Conservation (phyloP, 768 basidiomycete species). For the Naganishia onofrii region DNA sequence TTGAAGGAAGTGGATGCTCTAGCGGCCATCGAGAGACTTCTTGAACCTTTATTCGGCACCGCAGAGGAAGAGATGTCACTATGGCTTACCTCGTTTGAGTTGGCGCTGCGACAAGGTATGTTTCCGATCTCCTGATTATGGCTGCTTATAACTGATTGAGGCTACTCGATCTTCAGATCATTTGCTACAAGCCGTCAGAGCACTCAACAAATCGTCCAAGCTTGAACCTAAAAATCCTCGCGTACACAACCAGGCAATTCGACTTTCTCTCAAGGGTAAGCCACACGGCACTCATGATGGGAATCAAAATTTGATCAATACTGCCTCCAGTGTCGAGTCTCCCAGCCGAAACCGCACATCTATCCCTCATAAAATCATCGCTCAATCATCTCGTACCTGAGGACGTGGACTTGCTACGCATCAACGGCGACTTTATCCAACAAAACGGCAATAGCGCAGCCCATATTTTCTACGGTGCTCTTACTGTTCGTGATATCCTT, state of each 20-base stretch:
- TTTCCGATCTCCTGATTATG: not conserved
- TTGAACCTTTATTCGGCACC: constrained; percentile 7
- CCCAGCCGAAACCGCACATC: constrained; percentile 1
- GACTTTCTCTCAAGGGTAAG: constrained; percentile 16
- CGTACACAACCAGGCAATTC: constrained; percentile 24
- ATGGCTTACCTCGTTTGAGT: constrained; percentile 22
- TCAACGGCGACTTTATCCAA: constrained; percentile 31
- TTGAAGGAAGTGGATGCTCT: constrained; percentile 32
- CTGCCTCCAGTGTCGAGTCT: constrained; percentile 12
- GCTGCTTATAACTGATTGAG: not conserved
- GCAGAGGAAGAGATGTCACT: not conserved
- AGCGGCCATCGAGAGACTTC: constrained; percentile 13
- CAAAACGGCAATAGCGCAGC: constrained; percentile 8
- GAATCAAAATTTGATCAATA: not conserved
- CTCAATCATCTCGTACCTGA: constrained; percentile 19
- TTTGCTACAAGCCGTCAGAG: constrained; percentile 13
- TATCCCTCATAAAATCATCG: constrained; percentile 13
- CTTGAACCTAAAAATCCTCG: constrained; percentile 20
- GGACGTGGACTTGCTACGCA: constrained; percentile 19
- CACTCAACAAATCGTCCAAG: constrained; percentile 5
- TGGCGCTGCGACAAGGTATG: constrained; percentile 28
- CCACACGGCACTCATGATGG: too few relatives aligned
- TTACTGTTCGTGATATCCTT: constrained; percentile 20
- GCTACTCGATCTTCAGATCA: not conserved
- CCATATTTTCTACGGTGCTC: constrained; percentile 16